Percentiles rank a stretch among this genome's conserved stretches.
Conservation (phyloP, 495 filamentous ascomycete genomes). For the Pyrenopolyporus hunteri region DNA sequence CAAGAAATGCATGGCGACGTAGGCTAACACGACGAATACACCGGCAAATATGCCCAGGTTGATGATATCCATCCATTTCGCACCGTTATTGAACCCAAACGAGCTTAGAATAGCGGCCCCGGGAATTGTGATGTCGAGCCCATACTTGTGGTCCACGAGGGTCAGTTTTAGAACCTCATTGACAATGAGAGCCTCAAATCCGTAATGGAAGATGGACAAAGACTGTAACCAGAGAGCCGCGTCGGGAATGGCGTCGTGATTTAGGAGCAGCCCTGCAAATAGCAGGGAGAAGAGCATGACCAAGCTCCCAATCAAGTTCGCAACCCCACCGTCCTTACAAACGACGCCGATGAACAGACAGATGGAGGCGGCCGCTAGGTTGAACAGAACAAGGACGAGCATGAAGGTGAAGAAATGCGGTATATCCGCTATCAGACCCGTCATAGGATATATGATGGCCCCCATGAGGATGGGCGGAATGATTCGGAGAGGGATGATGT, state of each 20-base stretch:
- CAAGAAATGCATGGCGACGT: constrained; percentile 89
- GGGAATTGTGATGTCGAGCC: constrained; percentile 93
- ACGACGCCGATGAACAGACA: constrained; percentile 97
- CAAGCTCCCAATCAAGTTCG: constrained; percentile 91
- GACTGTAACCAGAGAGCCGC: constrained; percentile 88
- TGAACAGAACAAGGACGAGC: constrained; percentile 92
- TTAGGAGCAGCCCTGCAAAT: constrained; percentile 90
- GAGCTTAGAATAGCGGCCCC: constrained; percentile 91
- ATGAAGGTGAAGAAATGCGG: constrained; percentile 90
- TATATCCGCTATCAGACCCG: constrained; percentile 84
- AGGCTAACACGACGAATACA: constrained; percentile 85
- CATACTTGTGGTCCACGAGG: constrained; percentile 90
- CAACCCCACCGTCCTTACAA: constrained; percentile 88
- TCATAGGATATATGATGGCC: constrained; percentile 98
- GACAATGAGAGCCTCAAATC: constrained; percentile 94
- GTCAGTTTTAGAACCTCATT: constrained; percentile 95
- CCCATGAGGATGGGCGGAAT: constrained; percentile 97
- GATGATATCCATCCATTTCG: constrained; percentile 83
- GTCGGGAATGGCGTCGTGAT: constrained; percentile 88
- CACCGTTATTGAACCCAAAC: constrained; percentile 86
- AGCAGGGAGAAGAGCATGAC: constrained; percentile 98
- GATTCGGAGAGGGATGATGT: constrained; percentile 90
- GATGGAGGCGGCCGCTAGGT: constrained; percentile 89
- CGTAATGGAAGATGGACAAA: constrained; percentile 99
- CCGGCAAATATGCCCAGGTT: constrained; percentile 83